These are phyloP conservation scores for Kwoniella botswanensis DNA, from an alignment of 768 basidiomycete genomes.

Conservation along the genomic window DNA sequence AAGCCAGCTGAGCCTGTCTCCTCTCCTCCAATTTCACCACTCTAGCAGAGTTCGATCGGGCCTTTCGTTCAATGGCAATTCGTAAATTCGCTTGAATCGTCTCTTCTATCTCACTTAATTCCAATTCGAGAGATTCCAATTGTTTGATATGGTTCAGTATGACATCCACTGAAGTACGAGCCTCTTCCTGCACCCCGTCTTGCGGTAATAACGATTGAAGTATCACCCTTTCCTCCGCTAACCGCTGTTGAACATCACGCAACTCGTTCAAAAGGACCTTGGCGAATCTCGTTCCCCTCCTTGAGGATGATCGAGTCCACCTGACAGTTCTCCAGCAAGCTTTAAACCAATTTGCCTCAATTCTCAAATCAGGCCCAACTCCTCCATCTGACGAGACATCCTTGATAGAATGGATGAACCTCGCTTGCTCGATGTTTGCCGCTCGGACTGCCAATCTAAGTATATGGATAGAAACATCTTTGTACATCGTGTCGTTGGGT, in stretches of 20 bases:
- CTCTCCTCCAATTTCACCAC: slow-evolving; percentile 19
- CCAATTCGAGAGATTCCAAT: background rate
- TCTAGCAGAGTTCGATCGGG: slow-evolving; percentile 13
- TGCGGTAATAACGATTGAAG: background rate
- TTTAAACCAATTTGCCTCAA: slow-evolving; percentile 22
- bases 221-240: slow-evolving; percentile 12
- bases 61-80: slow-evolving; percentile 10
- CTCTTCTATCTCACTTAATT: slow-evolving; percentile 10
- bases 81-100: slow-evolving; percentile 13
- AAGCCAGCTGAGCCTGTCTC: slow-evolving; percentile 6
- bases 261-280: slow-evolving; percentile 7
- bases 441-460: slow-evolving; percentile 20
- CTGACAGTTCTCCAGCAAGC: slow-evolving; percentile 22
- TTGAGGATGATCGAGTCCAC: slow-evolving; percentile 2
- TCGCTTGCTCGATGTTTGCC: slow-evolving; percentile 18
- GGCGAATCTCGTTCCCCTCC: slow-evolving; percentile 4
- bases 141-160: slow-evolving; percentile 1
- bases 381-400: background rate
- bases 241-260: slow-evolving; percentile 3
- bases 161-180: background rate
- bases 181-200: background rate
- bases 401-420: slow-evolving; percentile 12
- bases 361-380: slow-evolving; percentile 5
- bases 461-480: slow-evolving; percentile 19
- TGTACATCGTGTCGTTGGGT: slow-evolving; percentile 23